Evolutionary conservation across 257 asterid genomes (phyloP).

Genomic region (Solanum ossicruentum): DNA sequence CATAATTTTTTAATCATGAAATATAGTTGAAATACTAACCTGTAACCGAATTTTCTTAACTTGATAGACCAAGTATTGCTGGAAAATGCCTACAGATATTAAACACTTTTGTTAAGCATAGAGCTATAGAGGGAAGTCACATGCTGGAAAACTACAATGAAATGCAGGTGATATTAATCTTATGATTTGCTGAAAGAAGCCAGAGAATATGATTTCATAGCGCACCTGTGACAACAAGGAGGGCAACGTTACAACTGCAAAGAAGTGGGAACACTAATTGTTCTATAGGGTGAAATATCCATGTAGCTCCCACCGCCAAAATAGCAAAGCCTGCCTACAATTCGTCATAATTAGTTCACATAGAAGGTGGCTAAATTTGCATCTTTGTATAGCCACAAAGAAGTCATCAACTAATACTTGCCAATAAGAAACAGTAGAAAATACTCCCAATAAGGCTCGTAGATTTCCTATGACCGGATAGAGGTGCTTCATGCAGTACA

Average conservation of each 20-base stretch:
- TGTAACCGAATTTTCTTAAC: constrained; percentile 84
- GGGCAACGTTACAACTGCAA: constrained; percentile 73
- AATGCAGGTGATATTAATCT: neutral
- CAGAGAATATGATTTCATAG: neutral
- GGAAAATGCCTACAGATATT: constrained; percentile 55
- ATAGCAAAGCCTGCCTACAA: constrained; percentile 95
- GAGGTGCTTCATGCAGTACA: constrained; percentile 86
- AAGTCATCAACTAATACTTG: constrained; percentile 29
- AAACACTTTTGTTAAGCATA: neutral
- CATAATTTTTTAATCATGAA: neutral
- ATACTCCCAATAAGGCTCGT: constrained; percentile 64
- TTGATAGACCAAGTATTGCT: constrained; percentile 90
- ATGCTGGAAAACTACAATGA: neutral
- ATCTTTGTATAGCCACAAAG: neutral
- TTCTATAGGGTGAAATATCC: constrained; percentile 49
- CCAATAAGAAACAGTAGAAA: constrained; percentile 74
- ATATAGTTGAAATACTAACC: constrained; percentile 32
- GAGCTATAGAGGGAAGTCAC: neutral
- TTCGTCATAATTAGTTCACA: constrained; percentile 21
- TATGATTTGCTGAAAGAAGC: neutral
- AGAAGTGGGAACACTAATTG: constrained; percentile 56
- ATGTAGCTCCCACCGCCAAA: constrained; percentile 71
- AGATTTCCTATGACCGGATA: constrained; percentile 87
- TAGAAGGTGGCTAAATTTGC: neutral
- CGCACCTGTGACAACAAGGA: constrained; percentile 70